A percentile compares a stretch with the other conserved stretches of the same genome.
Conservation (phyloP, 108 stramenopile genomes). For the Tribonema minus region DNA sequence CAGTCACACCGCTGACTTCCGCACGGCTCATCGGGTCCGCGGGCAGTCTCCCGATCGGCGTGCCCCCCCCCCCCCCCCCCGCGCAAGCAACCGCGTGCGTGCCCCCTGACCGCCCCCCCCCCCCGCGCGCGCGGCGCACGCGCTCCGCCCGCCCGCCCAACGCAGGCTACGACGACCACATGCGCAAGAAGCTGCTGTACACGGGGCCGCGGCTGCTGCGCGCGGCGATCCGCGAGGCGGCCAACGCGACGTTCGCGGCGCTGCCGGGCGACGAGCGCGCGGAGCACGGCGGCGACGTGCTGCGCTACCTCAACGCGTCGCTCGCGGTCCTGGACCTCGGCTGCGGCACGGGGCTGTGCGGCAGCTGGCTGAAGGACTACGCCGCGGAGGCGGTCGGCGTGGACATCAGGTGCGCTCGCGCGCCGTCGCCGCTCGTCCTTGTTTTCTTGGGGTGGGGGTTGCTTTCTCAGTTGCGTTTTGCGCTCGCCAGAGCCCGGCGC, state of each 20-base stretch:
- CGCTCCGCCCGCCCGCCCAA: too few species aligned
- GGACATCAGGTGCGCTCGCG: conserved; percentile 10
- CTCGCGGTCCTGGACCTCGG: conserved; percentile 37
- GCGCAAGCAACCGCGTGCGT: neutral
- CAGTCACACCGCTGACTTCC: too few species aligned
- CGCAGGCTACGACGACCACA: conserved; percentile 27
- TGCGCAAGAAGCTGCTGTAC: conserved; percentile 38
- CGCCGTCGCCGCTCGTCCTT: too few species aligned
- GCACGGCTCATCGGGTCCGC: too few species aligned
- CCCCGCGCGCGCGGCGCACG: too few species aligned
- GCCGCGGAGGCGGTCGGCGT: conserved; percentile 25
- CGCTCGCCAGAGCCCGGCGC: too few species aligned
- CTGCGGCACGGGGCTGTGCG: conserved; percentile 39
- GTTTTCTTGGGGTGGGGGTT: too few species aligned
- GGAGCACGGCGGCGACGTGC: conserved; percentile 6
- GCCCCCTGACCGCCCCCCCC: neutral
- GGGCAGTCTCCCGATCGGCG: too few species aligned
- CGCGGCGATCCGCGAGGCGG: neutral
- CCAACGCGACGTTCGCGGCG: conserved; percentile 19
- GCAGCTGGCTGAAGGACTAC: conserved; percentile 41
- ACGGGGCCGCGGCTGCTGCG: conserved; percentile 40
- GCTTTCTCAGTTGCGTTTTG: too few species aligned
- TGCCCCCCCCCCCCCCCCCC: neutral
- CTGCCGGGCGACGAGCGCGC: conserved; percentile 7
- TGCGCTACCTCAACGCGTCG: conserved; percentile 12